Base-by-base conservation (phyloP, 179 eudicot species). In the Nepenthes alata region DNA sequence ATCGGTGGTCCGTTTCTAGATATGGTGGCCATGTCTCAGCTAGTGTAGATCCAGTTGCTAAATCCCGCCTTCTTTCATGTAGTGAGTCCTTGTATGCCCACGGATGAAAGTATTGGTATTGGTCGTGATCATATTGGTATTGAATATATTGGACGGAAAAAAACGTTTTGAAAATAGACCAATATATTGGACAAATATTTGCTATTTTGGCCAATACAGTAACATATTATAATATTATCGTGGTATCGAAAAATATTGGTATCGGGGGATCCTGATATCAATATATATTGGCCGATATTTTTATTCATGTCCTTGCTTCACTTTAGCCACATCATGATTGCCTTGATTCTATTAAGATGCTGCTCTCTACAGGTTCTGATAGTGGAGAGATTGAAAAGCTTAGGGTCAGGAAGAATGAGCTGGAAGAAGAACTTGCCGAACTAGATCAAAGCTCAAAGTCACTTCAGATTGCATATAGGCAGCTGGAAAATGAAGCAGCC, bases 1-100 rank as follows among this genome's bases (percentile, higher is more conserved):
- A 87, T 60, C 71, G 77, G 39, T 93, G 97, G 98, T 76, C 81
- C 47, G 71, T 62, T 72, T 93, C 98, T 50, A 79, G 98, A 78
- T 90, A 93, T 82, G 90, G 95, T 51, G 77, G 78, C 71, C 86
- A 90, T 71, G 80, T 93, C 52, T 93, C 98, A 65, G 97, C 87
- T 35, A 70, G 74, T 72, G 94, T 90, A 38, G 83, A 79, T 44
- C 60, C 88, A n/a, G 94, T 90, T 73, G 65, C 65, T 35, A 78
- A 55, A 55, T 83, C 87, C 47, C 84, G 72, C 15, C 86, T 93
- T 60, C 84, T 93, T 55, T 73, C 80, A 14, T 77, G 88, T 61
- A 66, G 95, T 85, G 84, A 72, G 84, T 67, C 62, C 57, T 62
- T 57, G 58, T 62, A 49, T 37, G 60, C 25, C 25, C 25, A 25